phyloP scores from a whole-genome alignment of 768 basidiomycete species.

The Gelatoporia subvermispora region DNA sequence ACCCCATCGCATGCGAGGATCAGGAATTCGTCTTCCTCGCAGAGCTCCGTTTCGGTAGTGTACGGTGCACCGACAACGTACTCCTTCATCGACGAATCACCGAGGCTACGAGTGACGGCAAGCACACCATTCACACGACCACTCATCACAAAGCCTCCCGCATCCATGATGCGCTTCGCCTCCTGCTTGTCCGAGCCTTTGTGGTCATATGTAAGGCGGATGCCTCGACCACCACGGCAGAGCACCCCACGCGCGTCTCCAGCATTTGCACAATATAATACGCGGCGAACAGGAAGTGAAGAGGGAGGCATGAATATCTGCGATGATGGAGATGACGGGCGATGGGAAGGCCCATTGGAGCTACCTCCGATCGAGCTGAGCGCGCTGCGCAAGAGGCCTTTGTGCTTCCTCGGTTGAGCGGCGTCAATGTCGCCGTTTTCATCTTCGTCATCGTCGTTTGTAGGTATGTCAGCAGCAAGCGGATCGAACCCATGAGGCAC shows the following conservation, averaged over 20 bases:
- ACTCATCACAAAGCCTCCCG: conserved; percentile 98
- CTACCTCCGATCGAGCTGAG: conserved; percentile 44
- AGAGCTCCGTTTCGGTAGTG: conserved; percentile 94
- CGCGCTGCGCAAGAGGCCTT: conserved; percentile 51
- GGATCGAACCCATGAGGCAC: conserved; percentile 27
- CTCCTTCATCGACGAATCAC: conserved; percentile 98
- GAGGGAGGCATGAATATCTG: conserved; percentile 9
- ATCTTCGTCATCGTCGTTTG: conserved; percentile 29
- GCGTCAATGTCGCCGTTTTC: conserved; percentile 36
- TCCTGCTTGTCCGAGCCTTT: conserved; percentile 97
- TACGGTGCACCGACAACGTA: conserved; percentile 98
- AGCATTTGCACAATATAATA: conserved; percentile 93
- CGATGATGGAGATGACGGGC: conserved; percentile 11
- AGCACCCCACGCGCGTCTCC: conserved; percentile 95
- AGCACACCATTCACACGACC: conserved; percentile 97
- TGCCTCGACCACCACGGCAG: conserved; percentile 84
- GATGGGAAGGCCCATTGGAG: conserved; percentile 7
- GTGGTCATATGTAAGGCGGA: conserved; percentile 96
- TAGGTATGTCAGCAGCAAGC: conserved; percentile 6
- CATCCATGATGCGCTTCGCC: conserved; percentile 95
- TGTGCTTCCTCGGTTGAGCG: conserved; percentile 40
- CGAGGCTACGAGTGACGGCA: conserved; percentile 92
- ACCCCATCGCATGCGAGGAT: conserved; percentile 98
- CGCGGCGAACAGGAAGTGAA: conserved; percentile 45
- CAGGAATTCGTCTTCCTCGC: conserved; percentile 88